Percentiles rank a stretch among this genome's conserved stretches.
These are phyloP conservation scores for Pittosporum tobira DNA, from an alignment of 129 eudicot species.

Conservation along the genomic window DNA sequence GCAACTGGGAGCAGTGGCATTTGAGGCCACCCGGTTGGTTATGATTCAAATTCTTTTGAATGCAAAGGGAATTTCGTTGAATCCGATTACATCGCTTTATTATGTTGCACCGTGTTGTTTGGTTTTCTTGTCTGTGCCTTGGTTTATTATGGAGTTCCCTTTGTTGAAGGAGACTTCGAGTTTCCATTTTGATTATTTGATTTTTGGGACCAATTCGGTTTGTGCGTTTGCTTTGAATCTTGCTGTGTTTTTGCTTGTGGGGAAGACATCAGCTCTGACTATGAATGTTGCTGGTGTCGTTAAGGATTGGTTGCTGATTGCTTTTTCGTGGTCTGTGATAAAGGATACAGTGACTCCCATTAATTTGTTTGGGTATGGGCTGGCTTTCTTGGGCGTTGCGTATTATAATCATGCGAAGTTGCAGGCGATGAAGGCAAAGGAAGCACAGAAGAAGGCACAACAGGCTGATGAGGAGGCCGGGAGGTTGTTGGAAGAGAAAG, in stretches of 20 bases:
- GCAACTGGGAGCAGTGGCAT: constrained; percentile 67
- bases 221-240: constrained; percentile 78
- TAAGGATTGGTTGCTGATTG: constrained; percentile 82
- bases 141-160: constrained; percentile 64
- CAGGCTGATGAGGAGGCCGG: constrained; percentile 64
- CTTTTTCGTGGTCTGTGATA: constrained; percentile 84
- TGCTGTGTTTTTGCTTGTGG: constrained; percentile 69
- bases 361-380: constrained; percentile 55
- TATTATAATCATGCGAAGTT: constrained; percentile 58
- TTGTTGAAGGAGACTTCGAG: constrained; percentile 52
- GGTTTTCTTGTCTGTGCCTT: constrained; percentile 49
- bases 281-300: constrained; percentile 91
- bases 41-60: constrained; percentile 62
- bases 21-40: constrained; percentile 74
- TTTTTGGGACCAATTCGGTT: constrained; percentile 66
- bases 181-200: constrained; percentile 48
- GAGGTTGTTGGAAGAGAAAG: constrained; percentile 48
- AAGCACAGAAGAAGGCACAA: constrained; percentile 44
- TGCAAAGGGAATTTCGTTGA: constrained; percentile 52
- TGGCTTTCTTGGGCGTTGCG: constrained; percentile 71
- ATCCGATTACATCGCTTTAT: constrained; percentile 60
- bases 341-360: constrained; percentile 63
- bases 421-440: constrained; percentile 62
- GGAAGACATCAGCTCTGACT: constrained; percentile 74
- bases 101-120: constrained; percentile 77